Evolutionary conservation across 1,139 yeast species (phyloP), one percentile per base, ranked within the genome.

Genomic region (Kurtzmaniella quercitrusa): DNA sequence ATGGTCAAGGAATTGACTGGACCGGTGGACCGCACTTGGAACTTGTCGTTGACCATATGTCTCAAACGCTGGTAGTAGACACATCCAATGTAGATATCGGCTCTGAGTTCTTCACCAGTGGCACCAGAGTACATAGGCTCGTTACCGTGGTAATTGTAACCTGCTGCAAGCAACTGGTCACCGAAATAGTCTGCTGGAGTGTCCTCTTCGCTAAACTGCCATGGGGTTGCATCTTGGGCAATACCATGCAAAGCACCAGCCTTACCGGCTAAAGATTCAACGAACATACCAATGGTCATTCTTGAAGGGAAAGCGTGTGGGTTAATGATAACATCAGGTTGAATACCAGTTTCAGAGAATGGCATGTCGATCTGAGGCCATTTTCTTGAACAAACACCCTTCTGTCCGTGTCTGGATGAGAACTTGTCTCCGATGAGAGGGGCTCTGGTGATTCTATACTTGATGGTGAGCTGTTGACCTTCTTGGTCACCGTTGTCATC

Each of bases 231-330:
- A 60, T 93, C 98, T 58, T 93, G 98, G 2, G 98, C 95, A 59
- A 89, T 84, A 57, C 99, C 99, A 56, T 93, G 98, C 59, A 94
- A 71, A 9, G 97, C 96, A 63, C 98, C 98, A 5, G 98, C 95
- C 65, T 93, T 93, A 58, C 98, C 98, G 14, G 98, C 98, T 49
- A 93, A 71, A 45, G 95, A 85, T 68, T 93, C 99, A 40, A 93
- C 98, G 70, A 93, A 93, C 98, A 93, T 93, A 72, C 98, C 99
- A 66, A 93, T 93, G 19, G 99, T 93, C 99, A 93, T 93, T 76
- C 98, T 95, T 43, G 98, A 91, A 53, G 98, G 98, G 91, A 93
- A 93, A 52, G 98, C 98, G 63, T 93, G 98, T 3, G 98, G 98
- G 62, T 93, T 93, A 59, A 93, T 93, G 59, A 93, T 93, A 53